These are phyloP conservation scores for Daldinia caldariorum DNA, from an alignment of 495 filamentous ascomycete species.

Conservation along the genomic window DNA sequence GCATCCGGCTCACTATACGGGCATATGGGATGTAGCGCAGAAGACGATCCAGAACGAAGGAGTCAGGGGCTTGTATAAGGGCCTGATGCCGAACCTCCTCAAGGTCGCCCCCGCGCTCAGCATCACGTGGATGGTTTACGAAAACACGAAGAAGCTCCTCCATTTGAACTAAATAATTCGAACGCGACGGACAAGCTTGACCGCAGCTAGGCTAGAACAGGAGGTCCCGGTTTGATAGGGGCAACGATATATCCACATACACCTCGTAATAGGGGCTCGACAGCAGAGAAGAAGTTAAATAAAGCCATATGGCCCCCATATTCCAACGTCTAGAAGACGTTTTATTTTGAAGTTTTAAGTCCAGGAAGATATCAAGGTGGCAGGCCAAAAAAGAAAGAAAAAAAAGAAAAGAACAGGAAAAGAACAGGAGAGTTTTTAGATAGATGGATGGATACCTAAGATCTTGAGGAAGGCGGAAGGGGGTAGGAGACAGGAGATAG, in stretches of 20 bases:
- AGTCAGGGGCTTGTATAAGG: conserved; percentile 88
- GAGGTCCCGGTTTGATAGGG: background rate
- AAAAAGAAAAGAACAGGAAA: conserved; percentile 2
- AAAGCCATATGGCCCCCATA: background rate
- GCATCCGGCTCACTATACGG: conserved; percentile 89
- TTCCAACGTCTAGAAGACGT: too few species aligned
- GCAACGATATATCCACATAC: background rate
- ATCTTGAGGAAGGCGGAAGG: conserved; percentile 13
- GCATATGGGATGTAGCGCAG: conserved; percentile 84
- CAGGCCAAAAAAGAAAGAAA: conserved; percentile 10
- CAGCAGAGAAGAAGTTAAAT: background rate
- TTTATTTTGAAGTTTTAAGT: background rate
- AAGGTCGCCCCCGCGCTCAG: conserved; percentile 97
- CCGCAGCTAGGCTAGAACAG: background rate
- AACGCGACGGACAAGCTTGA: background rate
- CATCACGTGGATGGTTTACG: conserved; percentile 98
- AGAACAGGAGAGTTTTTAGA: conserved; percentile 6
- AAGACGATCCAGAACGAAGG: conserved; percentile 88
- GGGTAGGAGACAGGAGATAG: background rate
- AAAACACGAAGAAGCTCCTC: conserved; percentile 86
- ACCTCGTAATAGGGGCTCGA: background rate
- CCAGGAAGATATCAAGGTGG: background rate
- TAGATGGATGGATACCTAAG: conserved; percentile 35
- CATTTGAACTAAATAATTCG: conserved; percentile 65
- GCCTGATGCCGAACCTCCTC: conserved; percentile 91